Percentiles rank a stretch among this genome's conserved stretches.
phyloP scores from a whole-genome alignment of 495 filamentous ascomycete species.

The Penicillium soppii region DNA sequence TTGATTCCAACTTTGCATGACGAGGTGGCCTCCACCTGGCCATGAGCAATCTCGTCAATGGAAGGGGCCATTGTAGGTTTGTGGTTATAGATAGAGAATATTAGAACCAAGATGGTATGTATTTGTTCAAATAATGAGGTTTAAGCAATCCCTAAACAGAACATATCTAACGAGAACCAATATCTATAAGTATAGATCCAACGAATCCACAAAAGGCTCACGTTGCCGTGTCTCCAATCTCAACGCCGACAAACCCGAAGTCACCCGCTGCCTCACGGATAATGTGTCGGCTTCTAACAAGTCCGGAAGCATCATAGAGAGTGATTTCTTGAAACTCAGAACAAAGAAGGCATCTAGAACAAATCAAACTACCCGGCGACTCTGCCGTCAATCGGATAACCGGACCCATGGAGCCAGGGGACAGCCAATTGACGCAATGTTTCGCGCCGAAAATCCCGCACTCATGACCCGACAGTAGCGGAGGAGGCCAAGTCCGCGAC shows the following conservation, averaged over 20 bases:
- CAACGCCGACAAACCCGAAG: conserved; percentile 9
- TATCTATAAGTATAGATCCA: conserved; percentile 23
- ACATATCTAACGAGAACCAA: not conserved
- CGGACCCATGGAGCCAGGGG: conserved; percentile 1
- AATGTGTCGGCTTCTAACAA: conserved; percentile 15
- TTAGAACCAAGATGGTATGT: not conserved
- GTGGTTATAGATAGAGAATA: not conserved
- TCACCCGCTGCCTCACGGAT: conserved; percentile 17
- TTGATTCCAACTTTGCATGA: conserved; percentile 33
- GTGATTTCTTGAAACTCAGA: not conserved
- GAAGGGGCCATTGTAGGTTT: conserved; percentile 25
- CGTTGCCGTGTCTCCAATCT: not conserved
- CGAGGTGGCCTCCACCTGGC: conserved; percentile 9
- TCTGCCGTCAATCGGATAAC: conserved; percentile 21
- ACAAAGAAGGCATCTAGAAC: not conserved
- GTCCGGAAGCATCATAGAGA: not conserved
- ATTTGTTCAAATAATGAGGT: not conserved
- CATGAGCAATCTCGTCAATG: conserved; percentile 23
- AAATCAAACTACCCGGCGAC: conserved; percentile 6
- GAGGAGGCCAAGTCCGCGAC: conserved; percentile 11
- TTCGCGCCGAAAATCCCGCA: conserved; percentile 25
- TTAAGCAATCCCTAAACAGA: conserved; percentile 6
- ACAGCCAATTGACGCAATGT: conserved; percentile 14
- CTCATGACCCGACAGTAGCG: conserved; percentile 16
- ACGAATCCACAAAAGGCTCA: not conserved